Conservation (phyloP, 805 yeast species). For the Candida boidinii region DNA sequence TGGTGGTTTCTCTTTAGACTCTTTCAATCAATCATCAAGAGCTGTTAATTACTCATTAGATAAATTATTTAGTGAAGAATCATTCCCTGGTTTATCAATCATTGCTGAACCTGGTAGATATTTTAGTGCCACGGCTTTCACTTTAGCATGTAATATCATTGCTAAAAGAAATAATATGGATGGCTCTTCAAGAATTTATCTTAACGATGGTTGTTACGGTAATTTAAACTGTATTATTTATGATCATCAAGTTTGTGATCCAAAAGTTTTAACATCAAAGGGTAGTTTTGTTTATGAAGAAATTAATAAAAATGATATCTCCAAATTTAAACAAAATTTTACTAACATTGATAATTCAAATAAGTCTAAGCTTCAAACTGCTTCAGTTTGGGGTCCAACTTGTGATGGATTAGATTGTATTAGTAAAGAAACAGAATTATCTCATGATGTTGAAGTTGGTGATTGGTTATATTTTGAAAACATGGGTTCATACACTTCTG, state of each 20-base stretch:
- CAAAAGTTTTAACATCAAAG: slow-evolving; percentile 54
- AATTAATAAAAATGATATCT: slow-evolving; percentile 5
- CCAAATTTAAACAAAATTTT: too few species aligned
- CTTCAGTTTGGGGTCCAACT: slow-evolving; percentile 96
- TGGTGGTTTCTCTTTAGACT: slow-evolving; percentile 74
- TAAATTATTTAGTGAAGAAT: slow-evolving; percentile 45
- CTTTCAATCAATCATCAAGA: slow-evolving; percentile 49
- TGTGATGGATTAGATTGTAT: slow-evolving; percentile 95
- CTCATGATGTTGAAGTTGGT: slow-evolving; percentile 63
- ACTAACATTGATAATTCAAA: slow-evolving; percentile 6
- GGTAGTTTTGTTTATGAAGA: slow-evolving; percentile 25
- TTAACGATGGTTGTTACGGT: slow-evolving; percentile 94
- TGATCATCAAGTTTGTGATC: slow-evolving; percentile 80
- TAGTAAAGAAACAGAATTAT: slow-evolving; percentile 39
- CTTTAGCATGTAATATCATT: slow-evolving; percentile 75
- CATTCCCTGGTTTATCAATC: slow-evolving; percentile 29
- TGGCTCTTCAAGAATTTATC: slow-evolving; percentile 62
- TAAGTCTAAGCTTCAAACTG: slow-evolving; percentile 19
- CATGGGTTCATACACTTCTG: slow-evolving; percentile 87
- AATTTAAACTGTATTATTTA: slow-evolving; percentile 88
- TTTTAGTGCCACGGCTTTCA: slow-evolving; percentile 77
- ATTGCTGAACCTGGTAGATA: slow-evolving; percentile 95
- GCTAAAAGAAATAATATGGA: slow-evolving; percentile 52
- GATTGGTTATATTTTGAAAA: slow-evolving; percentile 87
- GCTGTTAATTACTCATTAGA: slow-evolving; percentile 50